phyloP scores from a whole-genome alignment of 1,284 basidiomycete genomes.

The Pholiota adiposa region DNA sequence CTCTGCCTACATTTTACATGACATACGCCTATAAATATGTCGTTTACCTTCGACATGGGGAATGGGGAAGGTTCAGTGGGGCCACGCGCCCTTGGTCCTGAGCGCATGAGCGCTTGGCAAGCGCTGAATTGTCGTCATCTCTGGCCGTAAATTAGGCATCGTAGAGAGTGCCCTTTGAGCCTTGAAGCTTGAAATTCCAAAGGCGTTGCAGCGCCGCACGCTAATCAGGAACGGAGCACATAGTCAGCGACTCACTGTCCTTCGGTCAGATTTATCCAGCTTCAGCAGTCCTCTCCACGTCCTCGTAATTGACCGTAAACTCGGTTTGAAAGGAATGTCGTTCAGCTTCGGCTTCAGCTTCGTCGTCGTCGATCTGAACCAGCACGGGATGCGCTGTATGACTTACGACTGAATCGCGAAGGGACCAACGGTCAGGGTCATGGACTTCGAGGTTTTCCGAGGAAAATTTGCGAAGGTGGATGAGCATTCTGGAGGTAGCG shows the following conservation, averaged over 20 bases:
- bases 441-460: not conserved
- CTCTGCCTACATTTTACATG: not conserved
- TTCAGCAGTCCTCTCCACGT: not conserved
- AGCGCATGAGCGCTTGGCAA: no score
- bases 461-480: slow-evolving; percentile 38
- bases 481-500: slow-evolving; percentile 44
- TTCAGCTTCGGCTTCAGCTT: not conserved
- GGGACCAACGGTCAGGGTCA: not conserved
- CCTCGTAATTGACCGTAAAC: not conserved
- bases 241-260: no score
- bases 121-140: no score
- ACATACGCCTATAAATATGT: not conserved
- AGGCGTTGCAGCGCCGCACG: no score
- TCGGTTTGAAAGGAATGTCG: not conserved
- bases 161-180: no score
- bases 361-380: not conserved
- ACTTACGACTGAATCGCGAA: not conserved
- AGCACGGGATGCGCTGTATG: not conserved
- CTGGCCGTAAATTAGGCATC: no score
- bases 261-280: no score
- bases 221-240: no score
- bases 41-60: not conserved
- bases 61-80: not conserved
- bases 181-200: no score
- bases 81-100: no score